These are phyloP conservation scores for Gossypium arboreum DNA, from an alignment of 345 rosid species.

Conservation along the genomic window DNA sequence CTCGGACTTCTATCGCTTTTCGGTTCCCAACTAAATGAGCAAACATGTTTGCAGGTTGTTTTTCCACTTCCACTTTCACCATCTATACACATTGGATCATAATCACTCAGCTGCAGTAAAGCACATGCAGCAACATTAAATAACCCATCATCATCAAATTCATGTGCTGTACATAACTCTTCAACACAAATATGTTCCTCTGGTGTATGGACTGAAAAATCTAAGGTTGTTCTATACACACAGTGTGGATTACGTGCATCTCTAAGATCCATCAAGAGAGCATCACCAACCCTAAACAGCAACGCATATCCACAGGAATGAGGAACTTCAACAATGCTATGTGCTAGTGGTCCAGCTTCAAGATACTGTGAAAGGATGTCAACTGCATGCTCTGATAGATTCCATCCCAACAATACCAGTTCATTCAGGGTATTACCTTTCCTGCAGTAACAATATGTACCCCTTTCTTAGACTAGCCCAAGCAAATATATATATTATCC, in stretches of 20 bases:
- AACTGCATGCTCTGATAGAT: conserved; percentile 49
- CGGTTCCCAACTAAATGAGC: conserved; percentile 99
- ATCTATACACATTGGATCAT: conserved; percentile 98
- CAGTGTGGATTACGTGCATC: conserved; percentile 70
- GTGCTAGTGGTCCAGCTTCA: conserved; percentile 84
- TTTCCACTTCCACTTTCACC: conserved; percentile 47
- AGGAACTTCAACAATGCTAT: conserved; percentile 80
- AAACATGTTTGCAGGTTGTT: conserved; percentile 50
- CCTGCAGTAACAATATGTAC: conserved; percentile 46
- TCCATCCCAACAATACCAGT: conserved; percentile 69
- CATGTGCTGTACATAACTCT: conserved; percentile 68
- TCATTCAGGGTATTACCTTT: conserved; percentile 61
- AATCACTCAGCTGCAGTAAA: conserved; percentile 82
- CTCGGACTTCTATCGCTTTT: conserved; percentile 49
- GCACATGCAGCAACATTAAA: conserved; percentile 96
- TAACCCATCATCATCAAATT: conserved; percentile 91
- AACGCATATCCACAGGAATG: conserved; percentile 78
- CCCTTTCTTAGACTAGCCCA: conserved; percentile 22
- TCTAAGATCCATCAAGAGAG: conserved; percentile 90
- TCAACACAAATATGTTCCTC: conserved; percentile 74
- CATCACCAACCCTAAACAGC: conserved; percentile 90
- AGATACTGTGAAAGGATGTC: conserved; percentile 45
- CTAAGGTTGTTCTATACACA: conserved; percentile 66
- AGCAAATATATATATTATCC: conserved; percentile 15
- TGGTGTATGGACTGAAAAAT: conserved; percentile 50